These are phyloP conservation scores for Rubia yunnanensis DNA, from an alignment of 257 asterid species.

Conservation along the genomic window DNA sequence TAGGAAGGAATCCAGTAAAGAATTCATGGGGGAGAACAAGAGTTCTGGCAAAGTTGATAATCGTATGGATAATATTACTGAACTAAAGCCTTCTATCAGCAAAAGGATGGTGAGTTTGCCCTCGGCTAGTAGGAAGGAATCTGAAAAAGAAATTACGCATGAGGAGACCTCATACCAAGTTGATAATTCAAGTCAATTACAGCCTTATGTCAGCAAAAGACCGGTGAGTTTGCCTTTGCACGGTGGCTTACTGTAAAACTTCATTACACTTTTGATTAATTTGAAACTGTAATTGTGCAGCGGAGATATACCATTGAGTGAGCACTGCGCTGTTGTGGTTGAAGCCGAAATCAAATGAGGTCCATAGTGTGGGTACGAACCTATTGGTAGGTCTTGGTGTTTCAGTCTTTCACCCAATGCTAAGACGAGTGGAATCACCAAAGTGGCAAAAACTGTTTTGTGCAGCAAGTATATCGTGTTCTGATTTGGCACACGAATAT, in stretches of 20 bases:
- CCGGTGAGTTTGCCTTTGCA: slow-evolving; percentile 38
- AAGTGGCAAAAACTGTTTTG: not conserved
- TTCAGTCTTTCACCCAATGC: too few species aligned
- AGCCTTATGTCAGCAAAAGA: slow-evolving; percentile 90
- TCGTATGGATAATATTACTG: slow-evolving; percentile 28
- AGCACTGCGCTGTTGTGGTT: not conserved
- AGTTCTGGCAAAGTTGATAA: slow-evolving; percentile 27
- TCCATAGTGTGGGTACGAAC: not conserved
- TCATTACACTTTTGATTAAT: not conserved
- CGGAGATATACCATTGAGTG: slow-evolving; percentile 8
- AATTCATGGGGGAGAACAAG: slow-evolving; percentile 46
- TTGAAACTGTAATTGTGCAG: not conserved
- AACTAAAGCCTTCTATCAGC: slow-evolving; percentile 78
- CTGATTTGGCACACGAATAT: too few species aligned
- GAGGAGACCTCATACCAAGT: slow-evolving; percentile 27
- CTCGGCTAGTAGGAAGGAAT: slow-evolving; percentile 50
- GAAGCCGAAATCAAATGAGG: not conserved
- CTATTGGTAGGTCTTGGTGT: not conserved
- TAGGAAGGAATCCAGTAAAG: slow-evolving; percentile 77
- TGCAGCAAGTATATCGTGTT: too few species aligned
- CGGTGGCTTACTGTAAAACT: not conserved
- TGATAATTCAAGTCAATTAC: slow-evolving; percentile 36
- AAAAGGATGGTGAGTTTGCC: slow-evolving; percentile 62
- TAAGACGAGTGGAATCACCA: not conserved
- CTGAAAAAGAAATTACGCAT: slow-evolving; percentile 57